A percentile compares a stretch with the other conserved stretches of the same genome.
Evolutionary conservation across 192 early-diverging fungal genomes (phyloP).

Genomic region (Entrophospora sp.): DNA sequence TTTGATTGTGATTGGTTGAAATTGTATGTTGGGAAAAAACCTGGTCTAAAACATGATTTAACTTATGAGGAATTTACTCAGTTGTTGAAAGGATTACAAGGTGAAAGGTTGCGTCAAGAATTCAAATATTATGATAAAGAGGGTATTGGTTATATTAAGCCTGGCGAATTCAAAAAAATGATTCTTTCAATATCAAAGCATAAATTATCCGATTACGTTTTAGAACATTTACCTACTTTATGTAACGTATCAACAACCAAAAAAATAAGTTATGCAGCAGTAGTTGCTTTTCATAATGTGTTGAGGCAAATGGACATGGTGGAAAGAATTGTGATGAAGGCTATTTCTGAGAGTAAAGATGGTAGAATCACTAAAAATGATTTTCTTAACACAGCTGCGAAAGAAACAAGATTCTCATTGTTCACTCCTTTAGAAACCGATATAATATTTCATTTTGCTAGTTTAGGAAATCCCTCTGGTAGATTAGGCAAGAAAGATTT

Average conservation of each 20-base stretch:
- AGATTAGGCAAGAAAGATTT: conserved; percentile 41
- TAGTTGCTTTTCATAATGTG: conserved; percentile 54
- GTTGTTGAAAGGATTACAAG: conserved; percentile 59
- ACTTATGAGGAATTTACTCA: conserved; percentile 63
- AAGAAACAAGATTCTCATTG: conserved; percentile 45
- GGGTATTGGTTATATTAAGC: conserved; percentile 48
- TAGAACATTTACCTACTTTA: conserved; percentile 52
- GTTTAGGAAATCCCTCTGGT: conserved; percentile 39
- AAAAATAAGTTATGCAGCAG: conserved; percentile 55
- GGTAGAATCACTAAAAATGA: conserved; percentile 52
- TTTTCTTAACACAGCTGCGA: conserved; percentile 48
- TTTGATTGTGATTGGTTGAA: conserved; percentile 69
- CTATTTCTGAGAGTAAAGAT: conserved; percentile 38
- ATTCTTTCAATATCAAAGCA: conserved; percentile 56
- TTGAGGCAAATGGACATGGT: conserved; percentile 62
- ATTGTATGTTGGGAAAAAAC: conserved; percentile 52
- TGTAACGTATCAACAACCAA: conserved; percentile 49
- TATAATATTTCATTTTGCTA: conserved; percentile 61
- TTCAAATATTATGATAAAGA: conserved; percentile 64
- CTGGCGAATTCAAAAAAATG: conserved; percentile 50
- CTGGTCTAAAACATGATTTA: conserved; percentile 43
- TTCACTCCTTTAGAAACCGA: conserved; percentile 71
- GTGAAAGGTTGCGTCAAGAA: conserved; percentile 59
- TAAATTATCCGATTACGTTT: conserved; percentile 54
- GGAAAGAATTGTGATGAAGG: conserved; percentile 48